These are phyloP conservation scores for Aspergillus indologenus DNA, from an alignment of 495 filamentous ascomycete genomes.

Conservation along the genomic window DNA sequence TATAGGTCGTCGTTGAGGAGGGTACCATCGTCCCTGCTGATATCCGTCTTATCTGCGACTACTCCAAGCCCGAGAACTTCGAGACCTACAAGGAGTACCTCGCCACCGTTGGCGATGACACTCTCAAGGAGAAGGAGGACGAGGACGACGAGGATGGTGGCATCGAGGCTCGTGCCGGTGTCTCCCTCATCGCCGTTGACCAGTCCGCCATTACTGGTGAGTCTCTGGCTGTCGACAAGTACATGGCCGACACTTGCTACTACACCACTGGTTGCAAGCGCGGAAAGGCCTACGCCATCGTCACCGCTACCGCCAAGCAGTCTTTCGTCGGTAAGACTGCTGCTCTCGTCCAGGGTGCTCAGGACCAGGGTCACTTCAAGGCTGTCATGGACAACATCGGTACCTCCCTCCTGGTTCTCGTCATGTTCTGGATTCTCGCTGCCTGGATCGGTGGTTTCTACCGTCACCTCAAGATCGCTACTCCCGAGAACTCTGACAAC, in stretches of 20 bases:
- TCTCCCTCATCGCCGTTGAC: slow-evolving; percentile 63
- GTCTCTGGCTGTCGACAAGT: slow-evolving; percentile 75
- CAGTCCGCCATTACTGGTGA: slow-evolving; percentile 78
- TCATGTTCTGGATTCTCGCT: slow-evolving; percentile 68
- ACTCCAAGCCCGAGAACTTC: slow-evolving; percentile 66
- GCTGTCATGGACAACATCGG: slow-evolving; percentile 80
- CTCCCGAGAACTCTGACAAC: slow-evolving; percentile 50
- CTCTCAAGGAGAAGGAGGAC: slow-evolving; percentile 63
- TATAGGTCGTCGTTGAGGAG: slow-evolving; percentile 68
- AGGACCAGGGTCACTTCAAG: slow-evolving; percentile 76
- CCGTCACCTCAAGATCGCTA: slow-evolving; percentile 66
- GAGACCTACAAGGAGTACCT: slow-evolving; percentile 68
- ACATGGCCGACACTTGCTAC: slow-evolving; percentile 68
- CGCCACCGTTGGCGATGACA: slow-evolving; percentile 53
- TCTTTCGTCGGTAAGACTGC: slow-evolving; percentile 75
- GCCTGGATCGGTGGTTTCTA: slow-evolving; percentile 77
- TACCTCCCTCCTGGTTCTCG: slow-evolving; percentile 67
- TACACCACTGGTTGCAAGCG: slow-evolving; percentile 79
- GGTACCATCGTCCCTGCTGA: slow-evolving; percentile 73
- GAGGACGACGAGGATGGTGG: slow-evolving; percentile 54
- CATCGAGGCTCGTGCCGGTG: slow-evolving; percentile 56
- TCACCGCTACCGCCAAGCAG: slow-evolving; percentile 58
- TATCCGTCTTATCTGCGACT: slow-evolving; percentile 73
- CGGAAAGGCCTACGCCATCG: slow-evolving; percentile 68
- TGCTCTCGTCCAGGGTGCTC: slow-evolving; percentile 64